phyloP scores from a whole-genome alignment of 2,329 filamentous ascomycete genomes.

The Colletotrichum sp. region DNA sequence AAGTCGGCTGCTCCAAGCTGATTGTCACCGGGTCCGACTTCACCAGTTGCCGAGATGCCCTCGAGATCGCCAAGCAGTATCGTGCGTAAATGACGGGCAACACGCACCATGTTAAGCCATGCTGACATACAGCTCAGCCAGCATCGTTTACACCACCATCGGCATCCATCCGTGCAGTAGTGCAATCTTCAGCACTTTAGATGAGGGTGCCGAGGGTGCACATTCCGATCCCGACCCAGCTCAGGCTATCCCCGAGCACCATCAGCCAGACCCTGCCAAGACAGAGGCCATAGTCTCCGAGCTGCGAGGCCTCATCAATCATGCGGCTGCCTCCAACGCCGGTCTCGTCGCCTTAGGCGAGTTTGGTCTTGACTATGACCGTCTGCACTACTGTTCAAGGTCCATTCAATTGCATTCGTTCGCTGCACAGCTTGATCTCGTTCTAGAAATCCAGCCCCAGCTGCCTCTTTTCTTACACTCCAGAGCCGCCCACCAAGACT shows the following conservation, averaged over 20 bases:
- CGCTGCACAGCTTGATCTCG: conserved; percentile 79
- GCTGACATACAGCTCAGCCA: conserved; percentile 55
- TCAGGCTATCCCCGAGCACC: conserved; percentile 54
- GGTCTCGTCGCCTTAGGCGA: conserved; percentile 86
- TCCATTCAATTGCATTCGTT: conserved; percentile 87
- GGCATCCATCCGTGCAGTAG: conserved; percentile 94
- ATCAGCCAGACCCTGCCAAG: conserved; percentile 47
- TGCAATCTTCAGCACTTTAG: conserved; percentile 71
- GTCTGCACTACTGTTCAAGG: conserved; percentile 81
- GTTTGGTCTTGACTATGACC: conserved; percentile 95
- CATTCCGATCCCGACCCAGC: conserved; percentile 58
- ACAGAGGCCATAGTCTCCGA: conserved; percentile 58
- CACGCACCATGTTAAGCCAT: not conserved
- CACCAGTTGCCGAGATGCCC: conserved; percentile 74
- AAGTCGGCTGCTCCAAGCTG: conserved; percentile 85
- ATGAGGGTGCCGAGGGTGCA: conserved; percentile 48
- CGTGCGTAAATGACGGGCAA: conserved; percentile 54
- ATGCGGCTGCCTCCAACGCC: conserved; percentile 52
- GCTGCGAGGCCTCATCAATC: conserved; percentile 68
- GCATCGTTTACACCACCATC: conserved; percentile 85
- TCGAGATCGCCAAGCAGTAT: conserved; percentile 75
- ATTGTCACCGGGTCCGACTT: conserved; percentile 94
- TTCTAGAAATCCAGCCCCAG: conserved; percentile 70
- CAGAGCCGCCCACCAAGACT: conserved; percentile 84
- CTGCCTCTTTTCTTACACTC: conserved; percentile 93